These are phyloP conservation scores for Purshia tridentata DNA, from an alignment of 306 rosid genomes.

Conservation along the genomic window DNA sequence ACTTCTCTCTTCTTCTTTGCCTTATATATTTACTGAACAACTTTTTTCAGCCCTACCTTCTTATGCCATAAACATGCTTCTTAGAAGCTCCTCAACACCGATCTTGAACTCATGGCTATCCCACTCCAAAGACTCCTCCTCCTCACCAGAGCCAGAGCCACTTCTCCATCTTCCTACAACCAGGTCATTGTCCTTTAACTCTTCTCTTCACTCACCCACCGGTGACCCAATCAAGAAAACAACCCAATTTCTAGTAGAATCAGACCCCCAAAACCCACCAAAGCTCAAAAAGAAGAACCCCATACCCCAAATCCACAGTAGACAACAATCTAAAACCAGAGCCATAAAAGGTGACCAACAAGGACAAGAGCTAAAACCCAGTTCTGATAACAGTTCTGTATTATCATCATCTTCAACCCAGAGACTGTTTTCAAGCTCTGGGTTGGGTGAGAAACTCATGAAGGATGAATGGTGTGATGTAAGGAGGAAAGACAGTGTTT, in stretches of 20 bases:
- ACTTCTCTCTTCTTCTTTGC: neutral
- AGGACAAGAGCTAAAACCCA: conserved; percentile 22
- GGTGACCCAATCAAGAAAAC: conserved; percentile 24
- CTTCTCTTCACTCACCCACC: neutral
- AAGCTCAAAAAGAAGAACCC: conserved; percentile 30
- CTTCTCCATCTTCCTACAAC: conserved; percentile 44
- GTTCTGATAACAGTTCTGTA: conserved; percentile 11
- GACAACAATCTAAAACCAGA: conserved; percentile 15
- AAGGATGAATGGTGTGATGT: conserved; percentile 26
- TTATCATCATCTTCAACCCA: conserved; percentile 25
- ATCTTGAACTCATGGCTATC: conserved; percentile 51
- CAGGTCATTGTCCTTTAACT: conserved; percentile 33
- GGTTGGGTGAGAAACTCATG: conserved; percentile 33
- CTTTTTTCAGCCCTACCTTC: neutral
- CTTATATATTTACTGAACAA: neutral
- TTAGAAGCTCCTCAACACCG: conserved; percentile 65
- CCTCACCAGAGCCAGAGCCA: conserved; percentile 41
- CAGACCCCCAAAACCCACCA: conserved; percentile 31
- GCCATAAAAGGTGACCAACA: conserved; percentile 30
- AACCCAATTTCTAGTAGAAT: conserved; percentile 25
- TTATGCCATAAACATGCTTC: conserved; percentile 46
- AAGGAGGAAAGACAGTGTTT: conserved; percentile 21
- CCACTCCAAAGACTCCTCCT: conserved; percentile 37
- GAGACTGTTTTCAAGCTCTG: conserved; percentile 51
- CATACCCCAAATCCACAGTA: conserved; percentile 14